These are phyloP conservation scores for Stagonosporopsis chrysanthemi DNA, from an alignment of 2,329 filamentous ascomycete species.

Conservation along the genomic window DNA sequence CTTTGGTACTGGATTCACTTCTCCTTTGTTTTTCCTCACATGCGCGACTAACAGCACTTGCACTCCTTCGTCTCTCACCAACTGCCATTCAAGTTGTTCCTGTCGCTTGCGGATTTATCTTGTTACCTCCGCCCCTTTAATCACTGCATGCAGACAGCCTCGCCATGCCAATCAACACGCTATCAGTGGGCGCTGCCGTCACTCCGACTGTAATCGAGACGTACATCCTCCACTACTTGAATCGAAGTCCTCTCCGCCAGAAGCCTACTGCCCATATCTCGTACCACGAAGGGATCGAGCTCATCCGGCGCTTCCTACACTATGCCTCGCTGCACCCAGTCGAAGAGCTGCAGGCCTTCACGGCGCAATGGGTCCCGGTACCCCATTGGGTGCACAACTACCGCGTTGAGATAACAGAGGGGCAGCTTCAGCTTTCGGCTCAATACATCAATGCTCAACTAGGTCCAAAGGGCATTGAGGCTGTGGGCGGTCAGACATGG, in stretches of 20 bases:
- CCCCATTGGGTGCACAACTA: conserved; percentile 88
- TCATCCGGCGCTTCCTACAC: conserved; percentile 84
- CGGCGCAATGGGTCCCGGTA: conserved; percentile 86
- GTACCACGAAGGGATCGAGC: conserved; percentile 89
- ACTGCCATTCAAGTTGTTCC: background rate
- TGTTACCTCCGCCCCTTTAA: conserved; percentile 20
- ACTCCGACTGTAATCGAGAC: conserved; percentile 89
- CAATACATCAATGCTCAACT: conserved; percentile 74
- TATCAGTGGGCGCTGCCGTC: conserved; percentile 81
- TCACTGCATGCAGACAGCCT: background rate
- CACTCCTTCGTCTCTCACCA: background rate
- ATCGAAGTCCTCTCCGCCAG: conserved; percentile 75
- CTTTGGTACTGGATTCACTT: background rate
- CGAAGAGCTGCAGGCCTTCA: conserved; percentile 92
- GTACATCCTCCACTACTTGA: conserved; percentile 87
- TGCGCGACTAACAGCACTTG: background rate
- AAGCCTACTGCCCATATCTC: conserved; percentile 90
- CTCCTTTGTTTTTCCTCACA: conserved; percentile 1
- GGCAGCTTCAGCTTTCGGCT: conserved; percentile 71
- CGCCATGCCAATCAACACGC: conserved; percentile 74
- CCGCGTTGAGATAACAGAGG: conserved; percentile 68
- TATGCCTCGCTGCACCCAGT: conserved; percentile 90
- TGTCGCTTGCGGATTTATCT: conserved; percentile 14
- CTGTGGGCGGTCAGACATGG: conserved; percentile 83
- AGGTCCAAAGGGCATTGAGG: conserved; percentile 75